Conservation (phyloP, 768 basidiomycete species). For the Lactarius akahatsu region DNA sequence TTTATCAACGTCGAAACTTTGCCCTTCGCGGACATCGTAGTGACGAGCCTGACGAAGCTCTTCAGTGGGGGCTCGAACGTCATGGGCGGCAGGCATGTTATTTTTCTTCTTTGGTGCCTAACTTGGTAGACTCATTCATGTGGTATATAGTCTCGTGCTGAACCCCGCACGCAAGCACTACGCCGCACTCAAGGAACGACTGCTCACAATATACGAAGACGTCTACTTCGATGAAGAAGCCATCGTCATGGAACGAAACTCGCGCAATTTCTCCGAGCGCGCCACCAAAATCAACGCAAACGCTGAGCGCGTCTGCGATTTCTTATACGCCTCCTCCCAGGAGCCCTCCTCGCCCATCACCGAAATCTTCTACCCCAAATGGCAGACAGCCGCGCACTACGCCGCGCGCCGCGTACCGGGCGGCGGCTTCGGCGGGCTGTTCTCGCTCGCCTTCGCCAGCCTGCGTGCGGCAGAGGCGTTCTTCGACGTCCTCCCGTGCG, state of each 20-base stretch:
- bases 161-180: constrained; percentile 81
- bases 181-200: constrained; percentile 55
- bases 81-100: constrained; percentile 95
- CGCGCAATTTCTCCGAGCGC: constrained; percentile 83
- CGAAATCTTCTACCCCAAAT: constrained; percentile 90
- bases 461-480: constrained; percentile 68
- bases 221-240: constrained; percentile 88
- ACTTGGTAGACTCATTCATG: not conserved
- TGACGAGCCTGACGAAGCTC: constrained; percentile 89
- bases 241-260: constrained; percentile 97
- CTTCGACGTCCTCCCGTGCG: constrained; percentile 78
- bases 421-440: constrained; percentile 71
- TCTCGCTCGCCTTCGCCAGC: constrained; percentile 82
- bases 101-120: not conserved
- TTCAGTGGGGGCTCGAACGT: constrained; percentile 95
- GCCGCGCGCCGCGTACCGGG: constrained; percentile 52
- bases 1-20: constrained; percentile 91
- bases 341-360: constrained; percentile 48
- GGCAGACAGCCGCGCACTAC: constrained; percentile 68
- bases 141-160: constrained; percentile 65
- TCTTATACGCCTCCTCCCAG: constrained; percentile 61
- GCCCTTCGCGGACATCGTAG: constrained; percentile 84
- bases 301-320: constrained; percentile 77
- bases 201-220: constrained; percentile 71
- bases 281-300: constrained; percentile 77